Evolutionary conservation across 2,329 filamentous ascomycete genomes (phyloP), one percentile per base, ranked within the genome.

Genomic region (Aspergillus novofumigatus): DNA sequence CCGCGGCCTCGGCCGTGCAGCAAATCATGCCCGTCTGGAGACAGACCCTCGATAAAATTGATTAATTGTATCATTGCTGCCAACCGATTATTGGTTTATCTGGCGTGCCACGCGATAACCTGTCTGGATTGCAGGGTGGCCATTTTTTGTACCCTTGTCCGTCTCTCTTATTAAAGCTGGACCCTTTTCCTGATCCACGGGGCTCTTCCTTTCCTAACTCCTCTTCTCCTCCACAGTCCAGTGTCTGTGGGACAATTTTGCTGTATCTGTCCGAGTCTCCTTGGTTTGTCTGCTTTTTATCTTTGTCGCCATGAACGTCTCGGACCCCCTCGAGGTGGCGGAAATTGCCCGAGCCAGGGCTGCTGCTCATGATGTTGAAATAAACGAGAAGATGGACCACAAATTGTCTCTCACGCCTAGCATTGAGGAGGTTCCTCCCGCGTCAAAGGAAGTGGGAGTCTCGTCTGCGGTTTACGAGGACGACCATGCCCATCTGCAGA

Each of bases 341-440:
- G 68, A 69, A 53, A 49, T 65, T 17, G 58, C 65, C 59, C 67
- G 65, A 56, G 54, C 67, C n/a, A 55, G 56, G 25, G 65, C 62
- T 25, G 29, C 59, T 25, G 11, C 59, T 6, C 60, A 69, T 7
- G 63, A 67, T 56, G 49, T 55, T 4, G 23, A 51, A n/a, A 14
- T 60, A 3, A 35, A 57, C 11, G 66, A 67, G 52, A 62, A 61
- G 28, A 52, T 54, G n/a, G 52, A 53, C 10, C 32, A 28, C 20
- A 52, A 55, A 14, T 48, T 55, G 8, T 38, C 48, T 11, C 53
- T 52, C 45, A 28, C 54, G 1, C 53, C 53, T 26, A 56, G 56
- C 42, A 60, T 62, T 3, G 38, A 62, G 25, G 58, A 56, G 49
- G n/a, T 61, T 11, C 44, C 41, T 20, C 41, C 53, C 5, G 25